Percentiles rank a stretch among this genome's conserved stretches.
Conservation (phyloP, 768 basidiomycete genomes). For the Fomitopsis pulvina region DNA sequence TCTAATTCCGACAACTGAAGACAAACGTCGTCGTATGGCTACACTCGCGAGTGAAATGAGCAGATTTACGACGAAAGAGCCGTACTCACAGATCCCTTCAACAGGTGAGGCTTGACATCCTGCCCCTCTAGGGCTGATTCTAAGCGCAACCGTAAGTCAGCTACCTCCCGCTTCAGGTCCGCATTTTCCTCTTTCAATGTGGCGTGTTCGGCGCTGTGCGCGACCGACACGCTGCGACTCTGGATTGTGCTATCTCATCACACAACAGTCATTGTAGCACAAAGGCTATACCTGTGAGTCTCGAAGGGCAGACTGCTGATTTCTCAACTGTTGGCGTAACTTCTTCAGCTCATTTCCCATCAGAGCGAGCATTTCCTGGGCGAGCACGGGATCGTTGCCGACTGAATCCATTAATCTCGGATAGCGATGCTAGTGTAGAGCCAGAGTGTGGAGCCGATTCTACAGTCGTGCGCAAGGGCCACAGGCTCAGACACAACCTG, state of each 20-base stretch:
- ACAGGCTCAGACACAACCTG: too few species aligned
- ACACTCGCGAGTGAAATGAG: neutral
- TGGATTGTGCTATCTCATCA: too few species aligned
- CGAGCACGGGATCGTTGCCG: slow-evolving; percentile 7
- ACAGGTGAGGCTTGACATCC: neutral
- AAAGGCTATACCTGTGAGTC: neutral
- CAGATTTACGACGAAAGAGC: neutral
- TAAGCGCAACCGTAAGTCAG: neutral
- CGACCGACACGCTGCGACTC: too few species aligned
- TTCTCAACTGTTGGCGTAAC: slow-evolving; percentile 5
- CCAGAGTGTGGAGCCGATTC: too few species aligned
- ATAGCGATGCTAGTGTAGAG: too few species aligned
- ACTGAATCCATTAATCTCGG: slow-evolving; percentile 9
- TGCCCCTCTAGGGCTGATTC: neutral
- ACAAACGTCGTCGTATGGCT: neutral
- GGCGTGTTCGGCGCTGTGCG: too few species aligned
- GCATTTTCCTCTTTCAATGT: slow-evolving; percentile 8
- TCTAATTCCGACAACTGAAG: neutral
- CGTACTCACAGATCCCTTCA: neutral
- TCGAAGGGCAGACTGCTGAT: neutral
- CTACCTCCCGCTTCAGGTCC: slow-evolving; percentile 3
- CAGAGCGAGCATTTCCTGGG: slow-evolving; percentile 3
- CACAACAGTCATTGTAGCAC: too few species aligned
- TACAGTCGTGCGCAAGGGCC: too few species aligned
- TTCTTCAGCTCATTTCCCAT: slow-evolving; percentile 7